Conservation (phyloP, 2,329 filamentous ascomycete species). For the Decorospora gaudefroyi region DNA sequence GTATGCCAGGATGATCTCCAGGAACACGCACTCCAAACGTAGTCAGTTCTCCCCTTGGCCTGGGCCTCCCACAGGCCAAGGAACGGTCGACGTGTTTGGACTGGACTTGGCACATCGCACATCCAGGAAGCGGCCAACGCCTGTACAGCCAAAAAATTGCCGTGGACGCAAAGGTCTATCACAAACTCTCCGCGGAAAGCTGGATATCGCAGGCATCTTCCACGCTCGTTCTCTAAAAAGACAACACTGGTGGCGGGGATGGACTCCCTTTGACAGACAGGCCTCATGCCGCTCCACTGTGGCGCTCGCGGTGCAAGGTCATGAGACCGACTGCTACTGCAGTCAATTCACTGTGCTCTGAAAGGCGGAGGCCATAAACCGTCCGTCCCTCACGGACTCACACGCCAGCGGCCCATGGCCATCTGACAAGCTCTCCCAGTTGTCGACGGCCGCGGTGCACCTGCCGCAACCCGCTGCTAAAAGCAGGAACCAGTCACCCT, state of each 20-base stretch:
- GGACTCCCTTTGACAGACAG: conserved; percentile 15
- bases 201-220: conserved; percentile 27
- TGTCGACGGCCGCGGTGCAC: conserved; percentile 10
- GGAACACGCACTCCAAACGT: too few species aligned
- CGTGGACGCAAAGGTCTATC: conserved; percentile 31
- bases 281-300: conserved; percentile 1
- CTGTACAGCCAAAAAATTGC: conserved; percentile 20
- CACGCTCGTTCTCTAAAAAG: conserved; percentile 23
- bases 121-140: conserved; percentile 12
- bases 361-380: conserved; percentile 8
- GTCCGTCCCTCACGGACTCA: conserved; percentile 16
- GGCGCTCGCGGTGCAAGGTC: conserved; percentile 5
- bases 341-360: conserved; percentile 9
- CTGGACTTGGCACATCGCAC: conserved; percentile 2
- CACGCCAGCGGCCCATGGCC: conserved; percentile 10
- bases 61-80: conserved; percentile 7
- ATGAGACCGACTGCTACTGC: conserved; percentile 1
- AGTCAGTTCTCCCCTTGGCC: neutral
- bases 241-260: conserved; percentile 20
- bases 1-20: neutral
- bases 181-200: conserved; percentile 14
- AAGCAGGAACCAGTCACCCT: conserved; percentile 3
- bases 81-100: neutral
- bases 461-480: neutral
- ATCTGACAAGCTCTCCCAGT: conserved; percentile 7